Conservation (phyloP, 306 rosid genomes). For the Lupinus albus region DNA sequence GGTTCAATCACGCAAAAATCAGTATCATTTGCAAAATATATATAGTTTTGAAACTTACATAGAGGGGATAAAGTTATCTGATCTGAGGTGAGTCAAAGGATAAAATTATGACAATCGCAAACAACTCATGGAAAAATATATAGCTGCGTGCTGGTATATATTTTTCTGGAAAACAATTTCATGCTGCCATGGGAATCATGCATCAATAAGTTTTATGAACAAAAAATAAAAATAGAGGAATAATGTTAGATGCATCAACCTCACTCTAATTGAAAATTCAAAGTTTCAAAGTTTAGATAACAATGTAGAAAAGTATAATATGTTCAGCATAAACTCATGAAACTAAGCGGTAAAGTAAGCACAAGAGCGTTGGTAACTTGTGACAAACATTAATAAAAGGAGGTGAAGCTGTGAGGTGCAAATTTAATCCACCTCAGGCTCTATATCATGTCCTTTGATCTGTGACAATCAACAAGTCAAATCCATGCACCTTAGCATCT, state of each 20-base stretch:
- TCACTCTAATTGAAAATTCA: conserved; percentile 37
- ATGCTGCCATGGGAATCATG: too few relatives aligned
- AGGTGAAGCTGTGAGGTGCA: conserved; percentile 65
- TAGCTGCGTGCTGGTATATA: too few relatives aligned
- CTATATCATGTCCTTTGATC: conserved; percentile 37
- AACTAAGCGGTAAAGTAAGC: conserved; percentile 49
- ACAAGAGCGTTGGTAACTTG: conserved; percentile 65
- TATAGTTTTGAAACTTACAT: too few relatives aligned
- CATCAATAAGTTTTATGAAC: too few relatives aligned
- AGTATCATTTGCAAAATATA: too few relatives aligned
- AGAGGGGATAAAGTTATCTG: too few relatives aligned
- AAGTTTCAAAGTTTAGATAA: conserved; percentile 33
- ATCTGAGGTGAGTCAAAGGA: too few relatives aligned
- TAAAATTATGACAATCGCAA: too few relatives aligned
- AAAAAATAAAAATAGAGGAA: too few relatives aligned
- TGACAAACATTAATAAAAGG: conserved; percentile 73
- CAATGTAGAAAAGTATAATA: background rate
- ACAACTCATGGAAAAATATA: too few relatives aligned
- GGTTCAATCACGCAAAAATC: too few relatives aligned
- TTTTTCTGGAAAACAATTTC: too few relatives aligned
- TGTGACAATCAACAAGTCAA: conserved; percentile 42
- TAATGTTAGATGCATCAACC: background rate
- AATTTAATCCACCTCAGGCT: conserved; percentile 39
- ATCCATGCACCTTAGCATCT: conserved; percentile 37
- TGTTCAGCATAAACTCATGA: conserved; percentile 46